phyloP scores from a whole-genome alignment of 2,329 filamentous ascomycete species.

The Aspergillus amoenus region DNA sequence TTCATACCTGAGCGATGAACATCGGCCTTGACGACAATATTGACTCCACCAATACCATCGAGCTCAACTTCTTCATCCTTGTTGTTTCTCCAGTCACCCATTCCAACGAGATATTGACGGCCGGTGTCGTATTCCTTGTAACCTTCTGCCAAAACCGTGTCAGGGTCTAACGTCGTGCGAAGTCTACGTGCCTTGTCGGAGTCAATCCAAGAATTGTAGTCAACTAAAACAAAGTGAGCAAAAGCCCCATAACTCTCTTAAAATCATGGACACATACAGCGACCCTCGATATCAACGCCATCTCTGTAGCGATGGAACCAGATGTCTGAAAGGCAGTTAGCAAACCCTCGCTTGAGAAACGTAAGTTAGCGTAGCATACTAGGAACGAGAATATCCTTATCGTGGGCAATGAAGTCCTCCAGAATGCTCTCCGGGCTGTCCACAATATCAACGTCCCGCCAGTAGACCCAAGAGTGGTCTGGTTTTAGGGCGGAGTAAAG shows the following conservation, averaged over 20 bases:
- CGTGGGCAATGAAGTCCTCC: slow-evolving; percentile 92
- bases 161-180: slow-evolving; percentile 69
- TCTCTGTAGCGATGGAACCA: slow-evolving; percentile 59
- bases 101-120: slow-evolving; percentile 81
- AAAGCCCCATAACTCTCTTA: background rate
- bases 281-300: slow-evolving; percentile 83
- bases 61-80: slow-evolving; percentile 90
- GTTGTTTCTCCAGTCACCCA: slow-evolving; percentile 90
- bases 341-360: background rate
- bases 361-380: slow-evolving; percentile 60
- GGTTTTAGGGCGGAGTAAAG: slow-evolving; percentile 80
- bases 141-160: slow-evolving; percentile 85
- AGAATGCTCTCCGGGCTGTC: slow-evolving; percentile 85
- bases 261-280: slow-evolving; percentile 64
- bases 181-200: slow-evolving; percentile 80
- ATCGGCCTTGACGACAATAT: slow-evolving; percentile 95
- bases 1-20: slow-evolving; percentile 77
- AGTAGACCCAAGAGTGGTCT: slow-evolving; percentile 98
- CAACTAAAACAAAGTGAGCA: slow-evolving; percentile 58
- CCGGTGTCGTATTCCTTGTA: slow-evolving; percentile 94
- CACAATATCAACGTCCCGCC: slow-evolving; percentile 94
- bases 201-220: slow-evolving; percentile 99
- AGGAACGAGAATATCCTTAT: slow-evolving; percentile 88
- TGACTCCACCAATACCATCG: slow-evolving; percentile 95
- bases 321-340: slow-evolving; percentile 63